Evolutionary conservation across 164 flowering plant genomes (phyloP).

Genomic region (Umbilicus rupestris): DNA sequence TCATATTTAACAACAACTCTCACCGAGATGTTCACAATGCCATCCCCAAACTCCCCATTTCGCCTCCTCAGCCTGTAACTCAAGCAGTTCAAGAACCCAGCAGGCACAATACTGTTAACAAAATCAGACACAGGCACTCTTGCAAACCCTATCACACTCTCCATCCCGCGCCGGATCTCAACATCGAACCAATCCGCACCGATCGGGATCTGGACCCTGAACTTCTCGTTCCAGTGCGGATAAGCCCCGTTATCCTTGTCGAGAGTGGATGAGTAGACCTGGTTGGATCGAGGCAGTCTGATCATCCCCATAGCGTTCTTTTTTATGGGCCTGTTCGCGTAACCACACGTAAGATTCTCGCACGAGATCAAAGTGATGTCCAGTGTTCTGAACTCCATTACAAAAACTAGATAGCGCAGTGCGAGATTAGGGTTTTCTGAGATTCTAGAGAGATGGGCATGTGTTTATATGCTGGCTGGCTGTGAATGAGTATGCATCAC

Average conservation of each 20-base stretch:
- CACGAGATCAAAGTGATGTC: constrained; percentile 22
- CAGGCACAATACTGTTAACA: constrained; percentile 28
- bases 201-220: constrained; percentile 11
- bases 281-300: constrained; percentile 3
- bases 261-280: not conserved
- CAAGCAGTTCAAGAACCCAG: constrained; percentile 32
- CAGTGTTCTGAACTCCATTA: not conserved
- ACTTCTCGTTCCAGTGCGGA: constrained; percentile 23
- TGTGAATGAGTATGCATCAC: too few species aligned
- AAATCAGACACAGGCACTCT: constrained; percentile 47
- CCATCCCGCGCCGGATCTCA: constrained; percentile 6
- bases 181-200: constrained; percentile 8
- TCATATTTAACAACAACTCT: constrained; percentile 21
- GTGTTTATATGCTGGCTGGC: too few species aligned
- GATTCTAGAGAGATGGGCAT: too few species aligned
- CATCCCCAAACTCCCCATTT: constrained; percentile 32
- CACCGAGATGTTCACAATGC: constrained; percentile 47
- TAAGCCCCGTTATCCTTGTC: constrained; percentile 16
- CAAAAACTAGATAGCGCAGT: too few species aligned
- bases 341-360: constrained; percentile 9
- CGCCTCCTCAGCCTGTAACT: constrained; percentile 47
- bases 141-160: constrained; percentile 23
- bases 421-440: too few species aligned
- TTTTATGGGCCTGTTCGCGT: constrained; percentile 13
- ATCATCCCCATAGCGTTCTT: constrained; percentile 16